Evolutionary conservation across 2,329 filamentous ascomycete genomes (phyloP), one percentile per base, ranked within the genome.

Genomic region (Trichothecium roseum): DNA sequence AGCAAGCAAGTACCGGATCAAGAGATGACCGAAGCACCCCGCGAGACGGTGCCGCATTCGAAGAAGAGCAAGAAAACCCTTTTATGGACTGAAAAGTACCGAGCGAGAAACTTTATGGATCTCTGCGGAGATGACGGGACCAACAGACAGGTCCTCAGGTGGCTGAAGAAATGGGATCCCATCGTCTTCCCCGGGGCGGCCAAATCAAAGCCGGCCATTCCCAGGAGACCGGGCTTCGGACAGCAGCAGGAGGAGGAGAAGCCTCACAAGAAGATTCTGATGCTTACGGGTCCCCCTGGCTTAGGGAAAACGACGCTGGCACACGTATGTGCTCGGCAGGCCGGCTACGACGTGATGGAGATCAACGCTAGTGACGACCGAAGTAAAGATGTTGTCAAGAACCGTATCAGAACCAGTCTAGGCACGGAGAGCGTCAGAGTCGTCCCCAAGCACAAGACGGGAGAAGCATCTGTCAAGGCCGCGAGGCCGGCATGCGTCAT

Each of bases 311-410:
- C 91, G 0, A 98, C 91, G 0, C 59, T 98, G 32, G 91, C 91
- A 2, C 91, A 98, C 57, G 91, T 98, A 0, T 96, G 91, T 54
- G 93, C 93, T 1, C 80, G 72, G 46, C 91, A 98, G 59, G 91
- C 91, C 5, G 91, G 91, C 1, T 98, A 98, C 49, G 91, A 96
- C 50, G 84, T 94, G 1, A 74, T 96, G 52, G 91, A 98, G 55
- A 94, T 98, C 60, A 98, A 98, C 49, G 91, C 93, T 8, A 96
- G 89, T 48, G 91, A 98, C 52, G 93, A 98, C 53, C 74, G 91
- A 48, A 94, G 86, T 51, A 72, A 74, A 20, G 79, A 89, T 50
- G 86, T 98, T 2, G 91, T 98, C 26, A 91, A 84, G 53, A 86
- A 85, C 6, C 74, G 87, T 13, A 95, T 98, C 45, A 74, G 84